Base-by-base conservation (phyloP, 2,329 filamentous ascomycete species). In the Diplodia corticola region DNA sequence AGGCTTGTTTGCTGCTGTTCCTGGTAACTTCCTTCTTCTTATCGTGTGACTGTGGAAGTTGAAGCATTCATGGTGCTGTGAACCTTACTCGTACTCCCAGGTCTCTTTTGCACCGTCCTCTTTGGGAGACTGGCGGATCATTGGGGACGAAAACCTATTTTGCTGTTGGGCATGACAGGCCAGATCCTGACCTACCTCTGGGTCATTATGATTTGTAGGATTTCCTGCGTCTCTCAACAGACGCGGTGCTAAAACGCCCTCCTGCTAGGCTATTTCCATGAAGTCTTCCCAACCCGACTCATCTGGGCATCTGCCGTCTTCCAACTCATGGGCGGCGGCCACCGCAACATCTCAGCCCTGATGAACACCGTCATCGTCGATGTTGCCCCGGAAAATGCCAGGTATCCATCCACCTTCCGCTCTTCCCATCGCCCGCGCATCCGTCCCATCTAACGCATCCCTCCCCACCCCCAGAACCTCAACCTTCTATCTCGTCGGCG, bases 281-380 rank as follows among this genome's bases (percentile, higher is more conserved):
- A 55, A 20, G 9, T 51, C 30, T 59, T 65, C 22, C 53, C 63
- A 6, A 57, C 53, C 1, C 48, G 40, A 33, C 24, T 65, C 5
- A 51, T 65, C 15, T 65, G 63, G 63, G 63, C 63, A 17, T 57
- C 53, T 24, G 51, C 51, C 6, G 15, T 49, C n/a, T 65, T 65
- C 40, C 63, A 65, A 22, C 57, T 65, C 13, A 37, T 65, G 40
- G 63, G 63, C 13, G 63, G 63, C 3, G 63, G 63, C 1, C 51
- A 65, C 30, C 63, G 63, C 17, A 54, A 55, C 17, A 50, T 65
- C 48, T 55, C 44, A 28, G 51, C 63, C 2, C 51, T 65, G 5
- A 59, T 65, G 51, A 65, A 65, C 22, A 65, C 63, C 3, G 53
- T 65, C 5, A 65, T 65, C 20, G 63, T 65, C 7, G 63, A 65